Base-by-base conservation (phyloP, 169 alveolate genomes). In the Plasmodium ovale region DNA sequence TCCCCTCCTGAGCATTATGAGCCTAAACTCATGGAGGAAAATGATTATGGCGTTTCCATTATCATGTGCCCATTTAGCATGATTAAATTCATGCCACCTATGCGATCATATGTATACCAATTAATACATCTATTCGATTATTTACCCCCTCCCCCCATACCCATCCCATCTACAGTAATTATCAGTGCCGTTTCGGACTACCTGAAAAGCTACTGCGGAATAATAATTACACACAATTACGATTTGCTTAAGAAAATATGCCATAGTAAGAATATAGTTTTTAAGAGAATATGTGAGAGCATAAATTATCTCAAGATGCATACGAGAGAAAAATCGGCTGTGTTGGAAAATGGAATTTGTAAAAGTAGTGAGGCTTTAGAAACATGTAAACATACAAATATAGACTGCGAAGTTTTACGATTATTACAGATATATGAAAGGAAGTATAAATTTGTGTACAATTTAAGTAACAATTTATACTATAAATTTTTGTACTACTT, bases 331-430 rank as follows among this genome's bases (percentile, higher is more conserved):
- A 7, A 23, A n/a, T 58, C 33, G 10, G 64, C 74, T 19, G 69
- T 21, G 47, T 29, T 85, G 23, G 87, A 85, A 56, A 59, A 69
- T 14, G 91, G 91, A 27, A 71, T 85, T 27, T 85, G 91, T 33
- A 85, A 85, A 64, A 68, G 49, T 29, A 85, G 91, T 33, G 87
- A 85, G 44, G 91, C 91, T 2, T 85, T 85, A 71, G 91, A 85
- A 44, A 85, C 91, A 19, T 85, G 84, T 23, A 67, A 51, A 56
- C 53, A 85, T 60, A 85, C 91, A 25, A 85, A 85, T 21, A 72
- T 47, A 2, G 87, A 85, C 25, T 23, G 35, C 0, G 23, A 85
- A 9, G 69, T 85, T 16, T 25, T 85, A 49, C 21, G 58, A 4
- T 39, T 85, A 19, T 85, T 85, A 85, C 27, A 60, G 10, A 29